Conservation (phyloP, 2,329 filamentous ascomycete genomes). For the Epichloe sibirici region DNA sequence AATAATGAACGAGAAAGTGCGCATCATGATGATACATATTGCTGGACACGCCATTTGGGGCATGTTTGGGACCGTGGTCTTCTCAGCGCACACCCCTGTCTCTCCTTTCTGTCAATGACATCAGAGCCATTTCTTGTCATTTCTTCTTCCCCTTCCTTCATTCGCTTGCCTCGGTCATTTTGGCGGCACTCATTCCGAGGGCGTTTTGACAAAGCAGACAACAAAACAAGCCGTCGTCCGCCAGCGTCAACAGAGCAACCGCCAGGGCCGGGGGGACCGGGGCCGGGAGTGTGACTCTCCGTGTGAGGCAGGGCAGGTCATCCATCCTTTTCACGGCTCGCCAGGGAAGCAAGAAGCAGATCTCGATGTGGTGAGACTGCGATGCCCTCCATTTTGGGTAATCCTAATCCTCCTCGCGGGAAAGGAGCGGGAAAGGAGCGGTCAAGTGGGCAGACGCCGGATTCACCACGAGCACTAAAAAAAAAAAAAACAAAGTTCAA, state of each 20-base stretch:
- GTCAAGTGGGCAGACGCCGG: not conserved
- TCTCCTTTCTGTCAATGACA: not conserved
- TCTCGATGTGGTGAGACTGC: slow-evolving; percentile 3
- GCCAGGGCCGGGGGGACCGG: not conserved
- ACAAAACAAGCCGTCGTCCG: not conserved
- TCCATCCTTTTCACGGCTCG: not conserved
- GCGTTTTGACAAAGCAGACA: not conserved
- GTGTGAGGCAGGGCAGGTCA: not conserved
- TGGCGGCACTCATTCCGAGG: not conserved
- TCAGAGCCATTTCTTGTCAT: not conserved
- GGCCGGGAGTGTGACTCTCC: not conserved
- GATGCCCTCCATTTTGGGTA: not conserved
- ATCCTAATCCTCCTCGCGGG: too few species aligned
- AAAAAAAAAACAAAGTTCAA: too few species aligned
- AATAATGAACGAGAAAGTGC: not conserved
- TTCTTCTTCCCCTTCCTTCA: not conserved
- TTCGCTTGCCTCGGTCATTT: not conserved
- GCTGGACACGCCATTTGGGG: too few species aligned
- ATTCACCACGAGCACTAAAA: too few species aligned
- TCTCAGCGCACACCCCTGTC: not conserved
- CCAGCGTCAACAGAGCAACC: not conserved
- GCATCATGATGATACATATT: not conserved
- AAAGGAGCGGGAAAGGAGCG: too few species aligned
- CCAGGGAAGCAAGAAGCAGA: not conserved
- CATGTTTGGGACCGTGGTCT: not conserved